These are phyloP conservation scores for Aristolochia fimbriata DNA, from an alignment of 164 flowering plant genomes.

Conservation along the genomic window DNA sequence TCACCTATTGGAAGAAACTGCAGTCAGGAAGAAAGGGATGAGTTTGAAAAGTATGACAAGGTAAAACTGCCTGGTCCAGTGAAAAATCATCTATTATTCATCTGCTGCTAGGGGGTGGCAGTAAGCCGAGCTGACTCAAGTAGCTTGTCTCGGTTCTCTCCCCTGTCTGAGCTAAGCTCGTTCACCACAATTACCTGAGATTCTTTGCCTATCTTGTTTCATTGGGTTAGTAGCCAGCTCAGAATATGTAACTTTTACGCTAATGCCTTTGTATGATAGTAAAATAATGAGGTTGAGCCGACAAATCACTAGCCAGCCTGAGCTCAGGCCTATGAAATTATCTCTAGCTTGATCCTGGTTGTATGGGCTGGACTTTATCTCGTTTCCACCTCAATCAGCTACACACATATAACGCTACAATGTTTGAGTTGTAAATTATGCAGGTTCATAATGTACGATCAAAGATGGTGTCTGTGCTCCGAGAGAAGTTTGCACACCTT, in stretches of 20 bases:
- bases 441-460: slow-evolving; percentile 84
- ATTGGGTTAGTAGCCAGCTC: too few species aligned
- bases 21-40: slow-evolving; percentile 95
- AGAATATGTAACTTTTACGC: too few species aligned
- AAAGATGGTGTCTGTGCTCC: slow-evolving; percentile 77
- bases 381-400: background rate
- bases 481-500: slow-evolving; percentile 81
- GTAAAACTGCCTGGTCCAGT: slow-evolving; percentile 22
- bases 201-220: too few species aligned
- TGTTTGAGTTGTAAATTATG: slow-evolving; percentile 4
- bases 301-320: too few species aligned
- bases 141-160: too few species aligned
- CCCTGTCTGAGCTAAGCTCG: too few species aligned
- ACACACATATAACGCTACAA: background rate
- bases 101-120: background rate
- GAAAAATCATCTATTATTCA: background rate
- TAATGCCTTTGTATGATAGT: too few species aligned
- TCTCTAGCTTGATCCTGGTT: too few species aligned
- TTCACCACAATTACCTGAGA: too few species aligned
- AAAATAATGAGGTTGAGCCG: too few species aligned
- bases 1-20: slow-evolving; percentile 98
- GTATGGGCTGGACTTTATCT: background rate
- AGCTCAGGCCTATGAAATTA: too few species aligned
- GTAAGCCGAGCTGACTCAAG: background rate
- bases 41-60: slow-evolving; percentile 93